These are phyloP conservation scores for Chimonanthus salicifolius DNA, from an alignment of 164 flowering plant genomes.

Conservation along the genomic window DNA sequence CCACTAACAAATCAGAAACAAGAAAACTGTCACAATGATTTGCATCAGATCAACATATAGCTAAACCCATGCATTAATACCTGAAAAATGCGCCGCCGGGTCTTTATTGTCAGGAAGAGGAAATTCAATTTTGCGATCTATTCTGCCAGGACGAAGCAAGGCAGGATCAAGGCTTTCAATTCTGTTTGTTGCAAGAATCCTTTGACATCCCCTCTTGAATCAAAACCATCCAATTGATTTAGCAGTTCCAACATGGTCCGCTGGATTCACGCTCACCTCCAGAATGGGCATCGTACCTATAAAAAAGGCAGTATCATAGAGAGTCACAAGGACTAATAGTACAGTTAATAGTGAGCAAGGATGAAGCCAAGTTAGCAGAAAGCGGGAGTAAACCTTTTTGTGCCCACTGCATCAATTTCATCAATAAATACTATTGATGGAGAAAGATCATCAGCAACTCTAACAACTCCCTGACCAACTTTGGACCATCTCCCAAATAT, in stretches of 20 bases:
- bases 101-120: conserved; percentile 92
- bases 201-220: conserved; percentile 88
- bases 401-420: conserved; percentile 94
- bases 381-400: conserved; percentile 61
- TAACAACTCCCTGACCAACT: conserved; percentile 83
- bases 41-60: too few species aligned
- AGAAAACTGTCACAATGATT: too few species aligned
- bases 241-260: conserved; percentile 90
- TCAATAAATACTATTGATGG: conserved; percentile 96
- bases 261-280: conserved; percentile 98
- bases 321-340: not conserved
- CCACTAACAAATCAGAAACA: too few species aligned
- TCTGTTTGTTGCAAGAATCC: conserved; percentile 89
- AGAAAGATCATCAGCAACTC: conserved; percentile 94
- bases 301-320: not conserved
- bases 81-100: conserved; percentile 88
- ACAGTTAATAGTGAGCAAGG: not conserved
- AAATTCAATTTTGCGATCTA: conserved; percentile 87
- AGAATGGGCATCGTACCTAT: conserved; percentile 88
- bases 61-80: conserved; percentile 20
- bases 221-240: conserved; percentile 94
- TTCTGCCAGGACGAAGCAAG: conserved; percentile 84
- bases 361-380: not conserved
- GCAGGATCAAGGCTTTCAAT: conserved; percentile 95
- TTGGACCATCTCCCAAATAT: conserved; percentile 95